Conservation (phyloP, 2,329 filamentous ascomycete genomes). For the Aspergillus brasiliensis region DNA sequence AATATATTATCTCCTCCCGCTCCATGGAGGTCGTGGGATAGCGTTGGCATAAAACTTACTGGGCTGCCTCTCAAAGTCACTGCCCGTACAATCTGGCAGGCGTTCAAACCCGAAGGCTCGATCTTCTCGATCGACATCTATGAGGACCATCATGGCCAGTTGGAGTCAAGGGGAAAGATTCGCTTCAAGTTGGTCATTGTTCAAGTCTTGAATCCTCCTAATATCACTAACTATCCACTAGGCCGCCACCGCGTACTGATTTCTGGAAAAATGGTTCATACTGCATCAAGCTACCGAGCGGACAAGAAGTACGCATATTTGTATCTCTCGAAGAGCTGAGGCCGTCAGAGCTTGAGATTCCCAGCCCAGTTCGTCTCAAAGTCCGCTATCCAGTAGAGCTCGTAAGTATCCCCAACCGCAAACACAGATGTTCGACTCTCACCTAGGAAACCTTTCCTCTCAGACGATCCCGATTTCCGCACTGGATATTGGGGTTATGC, state of each 20-base stretch:
- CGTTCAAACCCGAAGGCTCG: conserved; percentile 56
- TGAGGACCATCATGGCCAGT: conserved; percentile 45
- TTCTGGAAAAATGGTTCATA: conserved; percentile 53
- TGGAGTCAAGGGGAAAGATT: conserved; percentile 50
- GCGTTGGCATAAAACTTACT: conserved; percentile 39
- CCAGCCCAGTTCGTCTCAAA: conserved; percentile 38
- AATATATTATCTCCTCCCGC: background rate
- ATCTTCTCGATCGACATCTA: conserved; percentile 61
- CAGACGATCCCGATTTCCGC: conserved; percentile 48
- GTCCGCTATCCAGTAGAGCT: conserved; percentile 38
- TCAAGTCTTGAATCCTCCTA: background rate
- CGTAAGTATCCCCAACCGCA: conserved; percentile 29
- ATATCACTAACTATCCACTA: conserved; percentile 16
- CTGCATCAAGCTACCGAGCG: conserved; percentile 30
- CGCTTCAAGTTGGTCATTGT: conserved; percentile 51
- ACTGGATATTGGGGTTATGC: conserved; percentile 65
- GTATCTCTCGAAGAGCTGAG: conserved; percentile 28
- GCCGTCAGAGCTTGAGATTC: conserved; percentile 22
- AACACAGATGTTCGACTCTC: background rate
- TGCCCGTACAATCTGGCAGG: conserved; percentile 51
- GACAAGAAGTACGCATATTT: conserved; percentile 20
- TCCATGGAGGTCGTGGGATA: conserved; percentile 44
- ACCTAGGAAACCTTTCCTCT: background rate
- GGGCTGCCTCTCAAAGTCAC: conserved; percentile 38
- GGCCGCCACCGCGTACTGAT: conserved; percentile 53